Evolutionary conservation across 805 yeast genomes (phyloP), one percentile per base, ranked within the genome.

Genomic region (Cyberlindnera maritima): DNA sequence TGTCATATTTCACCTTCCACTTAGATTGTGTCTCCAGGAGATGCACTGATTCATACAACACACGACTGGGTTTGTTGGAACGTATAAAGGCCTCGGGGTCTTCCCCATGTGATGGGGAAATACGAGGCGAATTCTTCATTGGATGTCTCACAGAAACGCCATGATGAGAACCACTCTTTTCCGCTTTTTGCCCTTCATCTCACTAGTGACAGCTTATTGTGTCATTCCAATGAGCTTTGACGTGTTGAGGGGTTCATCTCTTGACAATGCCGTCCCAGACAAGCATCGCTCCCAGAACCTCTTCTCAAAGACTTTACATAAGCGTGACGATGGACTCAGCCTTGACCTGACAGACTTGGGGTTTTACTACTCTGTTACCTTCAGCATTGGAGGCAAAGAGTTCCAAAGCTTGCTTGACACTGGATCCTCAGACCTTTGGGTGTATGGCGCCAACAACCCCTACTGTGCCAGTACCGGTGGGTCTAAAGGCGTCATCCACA

Each of bases 341-440:
- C 3, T 36, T 17, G 52, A 41, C n/a, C 21, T 23, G 12, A 43
- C 44, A 14, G 39, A 53, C 17, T 19, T 36, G 20, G 45, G 49
- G 5, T 32, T 28, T n/a, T 55, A 45, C 46, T 51, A 49, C 38
- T 37, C 56, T 4, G 42, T 42, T 17, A 32, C 44, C 10, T 20
- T 55, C 26, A 41, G 43, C 20, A 18, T 56, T 14, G 57, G 50
- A 3, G 47, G 43, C 11, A 60, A 60, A 18, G 44, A 55, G 17
- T 56, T 66, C 7, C 46, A 47, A 13, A 67, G 61, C 8, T 44
- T 64, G 39, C 41, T 67, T 3, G 71, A 66, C 39, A 67, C 69
- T 1, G 70, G 37, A 3, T 35, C 37, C n/a, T 35, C 37, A 8
- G 37, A 35, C 15, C 25, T 35, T 3, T 67, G 71, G 71, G 63